Conservation (phyloP, 1,284 basidiomycete genomes). For the Macrocystidia cucumis region DNA sequence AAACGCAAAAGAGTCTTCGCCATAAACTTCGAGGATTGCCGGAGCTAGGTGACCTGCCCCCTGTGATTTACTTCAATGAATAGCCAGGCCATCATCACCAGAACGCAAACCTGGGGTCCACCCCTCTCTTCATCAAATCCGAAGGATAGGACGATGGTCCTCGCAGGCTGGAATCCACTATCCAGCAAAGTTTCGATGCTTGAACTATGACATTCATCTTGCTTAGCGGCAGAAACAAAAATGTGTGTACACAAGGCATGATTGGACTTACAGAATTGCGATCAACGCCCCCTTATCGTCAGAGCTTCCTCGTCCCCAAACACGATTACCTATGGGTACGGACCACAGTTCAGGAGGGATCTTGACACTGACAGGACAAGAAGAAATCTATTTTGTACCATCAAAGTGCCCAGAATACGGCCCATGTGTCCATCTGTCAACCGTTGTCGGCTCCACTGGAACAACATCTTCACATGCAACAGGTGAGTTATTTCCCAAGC, state of each 20-base stretch:
- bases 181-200: conserved; percentile 52
- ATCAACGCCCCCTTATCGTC: conserved; percentile 58
- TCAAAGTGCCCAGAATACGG: conserved; percentile 64
- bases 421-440: conserved; percentile 49
- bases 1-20: conserved; percentile 50
- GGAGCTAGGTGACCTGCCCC: conserved; percentile 46
- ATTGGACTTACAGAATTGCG: conserved; percentile 33
- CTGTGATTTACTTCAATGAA: conserved; percentile 15
- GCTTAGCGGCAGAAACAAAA: conserved; percentile 6
- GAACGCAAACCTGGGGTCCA: conserved; percentile 33
- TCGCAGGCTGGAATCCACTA: conserved; percentile 42
- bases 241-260: neutral
- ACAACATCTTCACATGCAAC: conserved; percentile 46
- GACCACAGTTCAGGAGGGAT: neutral
- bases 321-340: conserved; percentile 23
- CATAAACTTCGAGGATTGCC: conserved; percentile 46
- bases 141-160: conserved; percentile 59
- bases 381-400: conserved; percentile 29
- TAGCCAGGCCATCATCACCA: neutral
- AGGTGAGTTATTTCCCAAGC: neutral
- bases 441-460: conserved; percentile 51
- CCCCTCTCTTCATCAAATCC: conserved; percentile 73
- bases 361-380: no score
- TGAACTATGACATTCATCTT: conserved; percentile 19
- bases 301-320: conserved; percentile 54